A percentile compares a stretch with the other conserved stretches of the same genome.
Conservation (phyloP, 805 yeast species). For the Pichia cephalocereana region DNA sequence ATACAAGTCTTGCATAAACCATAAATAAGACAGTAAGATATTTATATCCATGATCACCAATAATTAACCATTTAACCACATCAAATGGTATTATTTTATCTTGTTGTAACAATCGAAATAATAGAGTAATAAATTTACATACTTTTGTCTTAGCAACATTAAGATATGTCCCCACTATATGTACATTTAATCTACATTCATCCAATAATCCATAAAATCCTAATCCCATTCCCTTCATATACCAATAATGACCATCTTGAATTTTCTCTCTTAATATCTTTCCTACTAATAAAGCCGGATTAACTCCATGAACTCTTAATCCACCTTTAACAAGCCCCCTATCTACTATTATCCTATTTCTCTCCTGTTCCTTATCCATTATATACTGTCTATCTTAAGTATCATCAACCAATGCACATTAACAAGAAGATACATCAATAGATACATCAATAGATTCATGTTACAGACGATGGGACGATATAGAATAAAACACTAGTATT, state of each 20-base stretch:
- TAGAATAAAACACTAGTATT: no score
- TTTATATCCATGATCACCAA: slow-evolving; percentile 62
- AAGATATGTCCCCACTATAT: slow-evolving; percentile 39
- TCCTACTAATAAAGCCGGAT: slow-evolving; percentile 44
- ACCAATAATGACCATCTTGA: slow-evolving; percentile 49
- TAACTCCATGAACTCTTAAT: slow-evolving; percentile 31
- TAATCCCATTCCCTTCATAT: slow-evolving; percentile 42
- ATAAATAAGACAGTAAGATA: slow-evolving; percentile 64
- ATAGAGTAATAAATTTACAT: slow-evolving; percentile 63
- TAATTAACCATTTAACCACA: slow-evolving; percentile 42
- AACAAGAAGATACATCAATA: not conserved
- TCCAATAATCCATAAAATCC: slow-evolving; percentile 38
- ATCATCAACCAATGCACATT: no score
- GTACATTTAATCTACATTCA: slow-evolving; percentile 27
- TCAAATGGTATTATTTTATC: slow-evolving; percentile 45
- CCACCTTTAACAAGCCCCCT: slow-evolving; percentile 26
- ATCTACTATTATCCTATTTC: slow-evolving; percentile 20
- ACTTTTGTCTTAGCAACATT: slow-evolving; percentile 43
- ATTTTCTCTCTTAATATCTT: slow-evolving; percentile 51
- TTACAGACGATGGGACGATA: not conserved
- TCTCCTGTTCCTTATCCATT: not conserved
- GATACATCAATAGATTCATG: no score
- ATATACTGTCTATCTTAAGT: not conserved
- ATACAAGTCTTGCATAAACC: slow-evolving; percentile 48
- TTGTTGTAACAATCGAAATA: slow-evolving; percentile 69